These are phyloP conservation scores for Lepidium campestre DNA, from an alignment of 441 rosid genomes.

Conservation along the genomic window DNA sequence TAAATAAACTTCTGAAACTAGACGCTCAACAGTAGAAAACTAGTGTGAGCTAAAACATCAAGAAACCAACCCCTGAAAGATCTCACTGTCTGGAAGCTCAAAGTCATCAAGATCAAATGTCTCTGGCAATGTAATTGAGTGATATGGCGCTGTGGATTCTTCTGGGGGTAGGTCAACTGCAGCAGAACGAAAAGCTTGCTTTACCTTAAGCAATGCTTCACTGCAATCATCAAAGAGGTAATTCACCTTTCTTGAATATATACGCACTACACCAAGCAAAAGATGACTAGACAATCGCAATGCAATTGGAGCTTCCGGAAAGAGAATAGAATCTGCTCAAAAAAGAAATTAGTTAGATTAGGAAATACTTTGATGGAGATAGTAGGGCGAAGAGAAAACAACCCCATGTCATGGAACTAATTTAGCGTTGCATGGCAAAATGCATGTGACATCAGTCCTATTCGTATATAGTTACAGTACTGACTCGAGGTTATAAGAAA, in stretches of 20 bases:
- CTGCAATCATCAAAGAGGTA: slow-evolving; percentile 99
- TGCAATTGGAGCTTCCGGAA: slow-evolving; percentile 97
- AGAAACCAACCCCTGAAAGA: slow-evolving; percentile 85
- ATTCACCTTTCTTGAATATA: slow-evolving; percentile 94
- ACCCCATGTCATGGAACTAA: slow-evolving; percentile 3
- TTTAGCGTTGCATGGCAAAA: neutral
- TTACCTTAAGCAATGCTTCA: slow-evolving; percentile 94
- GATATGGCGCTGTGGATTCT: slow-evolving; percentile 98
- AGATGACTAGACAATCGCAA: slow-evolving; percentile 97
- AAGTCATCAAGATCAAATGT: slow-evolving; percentile 99
- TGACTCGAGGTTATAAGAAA: neutral
- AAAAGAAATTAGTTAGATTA: slow-evolving; percentile 2
- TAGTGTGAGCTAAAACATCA: neutral
- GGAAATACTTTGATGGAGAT: neutral
- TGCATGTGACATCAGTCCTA: neutral
- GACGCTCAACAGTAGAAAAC: neutral
- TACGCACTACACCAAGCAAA: slow-evolving; percentile 98
- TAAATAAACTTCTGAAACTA: neutral
- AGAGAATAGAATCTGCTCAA: slow-evolving; percentile 89
- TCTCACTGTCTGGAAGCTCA: slow-evolving; percentile 97
- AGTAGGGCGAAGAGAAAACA: neutral
- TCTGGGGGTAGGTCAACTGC: slow-evolving; percentile 99
- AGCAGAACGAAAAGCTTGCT: slow-evolving; percentile 98
- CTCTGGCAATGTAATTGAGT: slow-evolving; percentile 98
- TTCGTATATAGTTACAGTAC: neutral